A percentile compares a stretch with the other conserved stretches of the same genome.
Conservation (phyloP, 441 rosid species). For the Metrosideros polymorpha region DNA sequence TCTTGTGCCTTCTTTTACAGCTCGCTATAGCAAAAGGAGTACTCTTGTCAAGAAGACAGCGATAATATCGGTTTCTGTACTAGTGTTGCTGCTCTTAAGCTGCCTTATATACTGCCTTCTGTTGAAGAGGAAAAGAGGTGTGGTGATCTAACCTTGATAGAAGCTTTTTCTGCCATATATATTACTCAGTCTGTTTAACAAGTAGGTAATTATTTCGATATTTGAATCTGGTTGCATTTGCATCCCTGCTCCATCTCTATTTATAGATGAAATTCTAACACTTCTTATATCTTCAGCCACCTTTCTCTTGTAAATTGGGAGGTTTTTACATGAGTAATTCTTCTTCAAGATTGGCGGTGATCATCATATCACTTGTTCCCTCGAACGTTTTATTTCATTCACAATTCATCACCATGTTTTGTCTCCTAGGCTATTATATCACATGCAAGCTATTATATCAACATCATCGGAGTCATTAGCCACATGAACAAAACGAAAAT, state of each 20-base stretch:
- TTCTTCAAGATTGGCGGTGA: no score
- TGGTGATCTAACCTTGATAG: background rate
- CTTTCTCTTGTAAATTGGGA: background rate
- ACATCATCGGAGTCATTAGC: no score
- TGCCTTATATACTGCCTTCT: background rate
- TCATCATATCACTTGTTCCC: no score
- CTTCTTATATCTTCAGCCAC: background rate
- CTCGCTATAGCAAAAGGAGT: background rate
- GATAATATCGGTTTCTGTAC: background rate
- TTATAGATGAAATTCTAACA: background rate
- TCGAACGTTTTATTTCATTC: no score
- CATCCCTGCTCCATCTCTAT: no score
- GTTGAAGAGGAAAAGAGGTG: slow-evolving; percentile 15
- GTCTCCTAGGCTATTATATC: no score
- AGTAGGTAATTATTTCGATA: background rate
- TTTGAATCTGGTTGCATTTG: no score
- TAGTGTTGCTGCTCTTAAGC: background rate
- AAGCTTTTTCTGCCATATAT: background rate
- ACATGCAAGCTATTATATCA: no score
- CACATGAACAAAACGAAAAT: no score
- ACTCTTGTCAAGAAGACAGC: slow-evolving; percentile 17
- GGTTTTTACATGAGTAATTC: no score
- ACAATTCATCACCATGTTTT: no score
- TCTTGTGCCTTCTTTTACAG: background rate
- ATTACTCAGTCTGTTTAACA: background rate